These are phyloP conservation scores for Ustilago cynodontis DNA, from an alignment of 1,284 basidiomycete species.

Conservation along the genomic window DNA sequence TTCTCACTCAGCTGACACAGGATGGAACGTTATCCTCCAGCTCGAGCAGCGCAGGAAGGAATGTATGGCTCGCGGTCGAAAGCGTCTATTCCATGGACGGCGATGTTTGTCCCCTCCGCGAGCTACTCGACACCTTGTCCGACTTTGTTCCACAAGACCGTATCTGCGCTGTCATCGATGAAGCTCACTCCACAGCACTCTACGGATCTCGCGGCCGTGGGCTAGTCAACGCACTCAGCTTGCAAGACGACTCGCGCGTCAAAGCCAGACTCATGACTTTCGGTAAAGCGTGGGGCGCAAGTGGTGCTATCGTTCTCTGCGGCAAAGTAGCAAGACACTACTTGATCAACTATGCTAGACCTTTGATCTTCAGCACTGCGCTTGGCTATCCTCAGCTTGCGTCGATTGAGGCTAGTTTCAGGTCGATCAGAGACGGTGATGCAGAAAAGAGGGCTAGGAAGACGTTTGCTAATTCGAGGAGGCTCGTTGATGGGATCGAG, in stretches of 20 bases:
- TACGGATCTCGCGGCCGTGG: slow-evolving; percentile 71
- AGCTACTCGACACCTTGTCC: slow-evolving; percentile 77
- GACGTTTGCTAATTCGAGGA: slow-evolving; percentile 20
- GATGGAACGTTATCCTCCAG: slow-evolving; percentile 13
- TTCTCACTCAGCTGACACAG: slow-evolving; percentile 12
- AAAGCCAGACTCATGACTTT: slow-evolving; percentile 64
- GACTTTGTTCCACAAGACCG: slow-evolving; percentile 73
- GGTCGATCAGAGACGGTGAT: slow-evolving; percentile 79
- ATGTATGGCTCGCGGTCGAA: slow-evolving; percentile 80
- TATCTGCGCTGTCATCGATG: slow-evolving; percentile 77
- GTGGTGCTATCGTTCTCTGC: slow-evolving; percentile 80
- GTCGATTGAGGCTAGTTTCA: slow-evolving; percentile 81
- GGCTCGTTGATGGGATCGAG: slow-evolving; percentile 18
- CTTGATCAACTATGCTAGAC: slow-evolving; percentile 90
- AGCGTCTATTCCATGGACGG: slow-evolving; percentile 96
- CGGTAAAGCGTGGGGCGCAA: slow-evolving; percentile 65
- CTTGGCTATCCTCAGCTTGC: slow-evolving; percentile 69
- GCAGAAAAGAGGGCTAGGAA: slow-evolving; percentile 72
- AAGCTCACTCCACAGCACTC: slow-evolving; percentile 83
- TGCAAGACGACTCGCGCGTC: slow-evolving; percentile 27
- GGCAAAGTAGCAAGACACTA: slow-evolving; percentile 81
- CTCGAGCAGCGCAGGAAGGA: slow-evolving; percentile 15
- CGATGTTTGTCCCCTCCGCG: slow-evolving; percentile 81
- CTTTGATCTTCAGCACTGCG: slow-evolving; percentile 73
- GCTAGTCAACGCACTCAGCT: slow-evolving; percentile 47